phyloP scores from a whole-genome alignment of 202 grass and related monocot genomes.

The Digitaria exilis region DNA sequence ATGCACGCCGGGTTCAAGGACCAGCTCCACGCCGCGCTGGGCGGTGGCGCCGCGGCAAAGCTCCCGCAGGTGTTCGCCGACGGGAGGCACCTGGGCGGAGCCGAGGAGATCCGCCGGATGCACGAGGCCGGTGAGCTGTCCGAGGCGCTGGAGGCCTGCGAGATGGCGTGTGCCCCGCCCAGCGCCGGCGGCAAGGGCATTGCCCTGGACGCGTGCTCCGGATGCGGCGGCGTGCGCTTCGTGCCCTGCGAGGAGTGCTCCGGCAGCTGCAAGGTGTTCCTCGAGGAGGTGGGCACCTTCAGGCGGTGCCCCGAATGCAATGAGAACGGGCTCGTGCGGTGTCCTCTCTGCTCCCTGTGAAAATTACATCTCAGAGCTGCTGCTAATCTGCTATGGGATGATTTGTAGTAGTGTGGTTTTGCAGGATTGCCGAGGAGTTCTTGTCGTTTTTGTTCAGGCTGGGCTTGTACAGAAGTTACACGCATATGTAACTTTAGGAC shows the following conservation, averaged over 20 bases:
- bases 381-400: too few species aligned
- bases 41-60: conserved; percentile 21
- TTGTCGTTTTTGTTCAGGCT: conserved; percentile 1
- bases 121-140: conserved; percentile 77
- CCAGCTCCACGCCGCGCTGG: conserved; percentile 63
- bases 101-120: conserved; percentile 70
- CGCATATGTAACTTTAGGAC: conserved; percentile 42
- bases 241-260: conserved; percentile 85
- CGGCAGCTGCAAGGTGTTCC: conserved; percentile 95
- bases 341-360: conserved; percentile 57
- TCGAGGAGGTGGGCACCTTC: conserved; percentile 71
- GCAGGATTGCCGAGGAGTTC: not conserved
- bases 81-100: conserved; percentile 68
- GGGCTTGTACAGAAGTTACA: conserved; percentile 48
- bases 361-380: not conserved
- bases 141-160: conserved; percentile 53
- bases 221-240: conserved; percentile 79
- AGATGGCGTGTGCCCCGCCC: conserved; percentile 38
- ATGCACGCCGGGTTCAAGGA: conserved; percentile 90
- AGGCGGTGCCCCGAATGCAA: conserved; percentile 81
- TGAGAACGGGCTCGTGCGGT: conserved; percentile 87
- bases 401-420: conserved; percentile 15
- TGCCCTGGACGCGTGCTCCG: conserved; percentile 45
- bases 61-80: conserved; percentile 77
- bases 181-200: conserved; percentile 29